phyloP scores from a whole-genome alignment of 2,329 filamentous ascomycete genomes.

The Penicillium hesseltinei region DNA sequence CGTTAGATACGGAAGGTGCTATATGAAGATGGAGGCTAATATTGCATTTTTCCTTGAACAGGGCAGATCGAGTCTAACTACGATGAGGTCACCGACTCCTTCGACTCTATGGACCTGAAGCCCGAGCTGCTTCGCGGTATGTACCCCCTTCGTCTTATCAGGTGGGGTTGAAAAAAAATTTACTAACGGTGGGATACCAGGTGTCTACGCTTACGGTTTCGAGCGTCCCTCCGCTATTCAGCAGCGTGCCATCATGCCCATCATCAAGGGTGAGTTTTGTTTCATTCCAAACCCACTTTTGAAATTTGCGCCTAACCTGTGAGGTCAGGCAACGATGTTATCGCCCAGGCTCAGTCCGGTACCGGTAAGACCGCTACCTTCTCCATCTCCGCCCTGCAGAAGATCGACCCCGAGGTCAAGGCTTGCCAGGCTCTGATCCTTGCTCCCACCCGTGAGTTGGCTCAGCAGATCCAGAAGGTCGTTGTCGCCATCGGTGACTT shows the following conservation, averaged over 20 bases:
- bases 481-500: slow-evolving; percentile 99
- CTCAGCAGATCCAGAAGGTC: slow-evolving; percentile 97
- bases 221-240: slow-evolving; percentile 99
- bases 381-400: slow-evolving; percentile 98
- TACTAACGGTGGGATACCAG: slow-evolving; percentile 43
- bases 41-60: slow-evolving; percentile 44
- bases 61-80: slow-evolving; percentile 99
- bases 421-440: slow-evolving; percentile 97
- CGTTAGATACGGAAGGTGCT: neutral
- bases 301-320: slow-evolving; percentile 13
- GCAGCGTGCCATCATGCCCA: slow-evolving; percentile 99
- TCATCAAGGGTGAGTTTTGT: slow-evolving; percentile 86
- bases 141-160: slow-evolving; percentile 33
- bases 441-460: slow-evolving; percentile 93
- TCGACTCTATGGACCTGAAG: slow-evolving; percentile 98
- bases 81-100: slow-evolving; percentile 98
- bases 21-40: slow-evolving; percentile 17
- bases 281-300: neutral
- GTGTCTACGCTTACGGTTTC: slow-evolving; percentile 99
- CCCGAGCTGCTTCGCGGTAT: slow-evolving; percentile 91
- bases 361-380: slow-evolving; percentile 99
- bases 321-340: slow-evolving; percentile 84
- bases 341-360: slow-evolving; percentile 98
- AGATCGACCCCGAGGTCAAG: slow-evolving; percentile 94
- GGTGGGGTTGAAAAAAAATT: slow-evolving; percentile 27